phyloP scores from a whole-genome alignment of 257 asterid species.

The Buddleja alternifolia region DNA sequence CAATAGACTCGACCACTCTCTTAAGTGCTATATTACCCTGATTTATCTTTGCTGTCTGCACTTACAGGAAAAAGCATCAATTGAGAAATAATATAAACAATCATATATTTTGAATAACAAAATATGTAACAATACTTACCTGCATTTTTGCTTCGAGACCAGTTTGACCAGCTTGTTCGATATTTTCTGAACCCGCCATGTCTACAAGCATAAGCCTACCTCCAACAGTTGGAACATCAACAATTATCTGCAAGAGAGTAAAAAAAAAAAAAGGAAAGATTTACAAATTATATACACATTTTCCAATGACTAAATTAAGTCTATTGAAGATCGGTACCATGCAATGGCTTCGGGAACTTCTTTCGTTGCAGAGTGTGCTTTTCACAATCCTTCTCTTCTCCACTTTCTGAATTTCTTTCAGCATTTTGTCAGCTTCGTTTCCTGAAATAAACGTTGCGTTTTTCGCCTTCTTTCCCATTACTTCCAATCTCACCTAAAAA shows the following conservation, averaged over 20 bases:
- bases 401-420: conserved; percentile 90
- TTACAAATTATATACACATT: not conserved
- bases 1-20: conserved; percentile 95
- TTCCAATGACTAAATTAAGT: conserved; percentile 9
- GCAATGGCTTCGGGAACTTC: conserved; percentile 98
- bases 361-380: conserved; percentile 88
- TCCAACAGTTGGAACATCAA: conserved; percentile 97
- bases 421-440: conserved; percentile 85
- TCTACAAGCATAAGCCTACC: conserved; percentile 96
- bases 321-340: conserved; percentile 48
- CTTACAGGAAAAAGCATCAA: not conserved
- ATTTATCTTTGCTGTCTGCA: conserved; percentile 92
- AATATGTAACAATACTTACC: conserved; percentile 36
- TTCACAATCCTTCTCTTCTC: conserved; percentile 92
- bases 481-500: conserved; percentile 78
- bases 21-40: conserved; percentile 89
- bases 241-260: conserved; percentile 56
- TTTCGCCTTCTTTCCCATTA: conserved; percentile 91
- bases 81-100: too few species aligned
- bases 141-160: conserved; percentile 96
- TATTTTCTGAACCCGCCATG: conserved; percentile 99
- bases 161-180: conserved; percentile 94
- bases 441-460: conserved; percentile 89
- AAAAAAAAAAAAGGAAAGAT: not conserved
- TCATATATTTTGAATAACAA: not conserved